A percentile compares a stretch with the other conserved stretches of the same genome.
Evolutionary conservation across 2,329 filamentous ascomycete species (phyloP).

Genomic region (Colletotrichum sp.): DNA sequence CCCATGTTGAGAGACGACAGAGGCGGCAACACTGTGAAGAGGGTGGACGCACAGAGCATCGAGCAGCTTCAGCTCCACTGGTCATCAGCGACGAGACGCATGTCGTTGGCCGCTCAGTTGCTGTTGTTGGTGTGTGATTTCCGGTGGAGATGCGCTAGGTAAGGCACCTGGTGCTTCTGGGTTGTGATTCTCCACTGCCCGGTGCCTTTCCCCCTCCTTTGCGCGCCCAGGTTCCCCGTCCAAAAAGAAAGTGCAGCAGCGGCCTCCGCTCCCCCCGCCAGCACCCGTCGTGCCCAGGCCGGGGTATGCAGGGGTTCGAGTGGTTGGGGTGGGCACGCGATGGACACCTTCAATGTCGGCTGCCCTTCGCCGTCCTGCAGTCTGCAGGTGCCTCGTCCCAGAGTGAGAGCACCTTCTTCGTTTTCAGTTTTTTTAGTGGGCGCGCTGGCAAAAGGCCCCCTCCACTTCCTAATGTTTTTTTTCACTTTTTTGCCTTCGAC

Average conservation of each 20-base stretch:
- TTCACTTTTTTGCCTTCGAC: background rate
- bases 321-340: background rate
- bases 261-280: conserved; percentile 5
- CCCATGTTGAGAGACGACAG: background rate
- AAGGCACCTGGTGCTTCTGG: background rate
- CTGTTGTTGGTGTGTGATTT: background rate
- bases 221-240: background rate
- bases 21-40: no score
- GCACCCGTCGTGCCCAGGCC: conserved; percentile 1
- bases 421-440: background rate
- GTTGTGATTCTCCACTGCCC: background rate
- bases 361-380: background rate
- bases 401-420: background rate
- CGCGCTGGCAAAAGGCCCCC: background rate
- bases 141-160: background rate
- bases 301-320: background rate
- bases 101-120: background rate
- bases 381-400: background rate
- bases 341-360: conserved; percentile 1
- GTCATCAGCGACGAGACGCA: background rate
- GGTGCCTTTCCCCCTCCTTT: background rate
- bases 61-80: background rate
- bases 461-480: background rate
- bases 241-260: background rate
- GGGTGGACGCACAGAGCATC: background rate